Base-by-base conservation (phyloP, 306 rosid genomes). In the Gastrolobium bilobum region DNA sequence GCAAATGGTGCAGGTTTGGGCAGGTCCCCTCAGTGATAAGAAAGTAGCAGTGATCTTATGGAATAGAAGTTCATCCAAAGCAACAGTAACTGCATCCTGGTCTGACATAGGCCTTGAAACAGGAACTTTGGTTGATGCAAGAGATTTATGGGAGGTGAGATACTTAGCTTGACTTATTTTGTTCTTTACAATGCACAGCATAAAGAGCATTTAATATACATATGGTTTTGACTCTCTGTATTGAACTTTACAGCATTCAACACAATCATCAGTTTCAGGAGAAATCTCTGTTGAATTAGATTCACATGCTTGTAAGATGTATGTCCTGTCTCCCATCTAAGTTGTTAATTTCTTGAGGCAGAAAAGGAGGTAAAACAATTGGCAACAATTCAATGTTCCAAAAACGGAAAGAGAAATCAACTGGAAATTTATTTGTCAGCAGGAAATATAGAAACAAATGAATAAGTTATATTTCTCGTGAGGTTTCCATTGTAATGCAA, bases 251-350 rank as follows among this genome's bases (percentile, higher is more conserved):
- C 82, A 89, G 93, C 87, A 89, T 39, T 80, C 89, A 38, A 81
- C 75, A 7, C 60, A 61, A n/a, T 5, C 77, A 57, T 59, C 75
- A 2, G 83, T 80, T 20, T 69, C 71, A 8, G 71, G 61, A 29
- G 56, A 67, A 48, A 76, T 89, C 9, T 76, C 82, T 4, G 86
- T 76, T 4, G 20, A 71, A 4, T 14, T 89, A 44, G 89, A 78
- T 39, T 80, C 90, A 15, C 93, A 89, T 81, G 87, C 84, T 73
- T 89, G 88, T 71, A 84, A 82, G 73, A 89, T 89, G 89, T 89
- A 80, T 65, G 81, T 87, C 38, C 83, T 89, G 34, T 68, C 85
- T 31, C 88, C 86, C 11, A 76, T 59, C 6, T 81, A 52, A 56
- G 52, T 0, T 20, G 10, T 62, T 3, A 14, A 46, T 13, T 67